Evolutionary conservation across 805 yeast genomes (phyloP), one percentile per base, ranked within the genome.

Genomic region (Maudiozyma barnettii): DNA sequence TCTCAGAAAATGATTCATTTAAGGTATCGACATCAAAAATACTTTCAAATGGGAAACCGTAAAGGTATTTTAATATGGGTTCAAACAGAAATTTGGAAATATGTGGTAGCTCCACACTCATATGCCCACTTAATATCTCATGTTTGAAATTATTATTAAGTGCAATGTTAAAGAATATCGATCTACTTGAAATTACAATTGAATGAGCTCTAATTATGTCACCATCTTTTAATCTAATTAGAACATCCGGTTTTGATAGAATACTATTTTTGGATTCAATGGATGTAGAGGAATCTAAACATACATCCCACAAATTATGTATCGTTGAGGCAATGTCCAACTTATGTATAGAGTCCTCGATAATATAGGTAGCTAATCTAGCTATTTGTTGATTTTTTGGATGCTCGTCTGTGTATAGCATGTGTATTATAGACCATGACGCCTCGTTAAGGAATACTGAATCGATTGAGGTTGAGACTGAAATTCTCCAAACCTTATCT

Each of bases 111-210:
- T 72, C 67, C 14, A 80, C 45, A 0, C 49, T 46, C 19, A 55
- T 60, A 4, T 29, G n/a, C 1, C 50, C 53, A 5, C 46, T 5
- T 2, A 50, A 46, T n/a, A 45, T 44, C 1, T 18, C 41, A 1
- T 37, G 45, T 9, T 53, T 58, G 95, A 93, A 86, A 43, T 78
- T 59, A 0, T 63, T 57, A 0, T 82, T 74, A 33, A 84, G 69
- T 2, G 78, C 52, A 0, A 81, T 71, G 47, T 77, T 81, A 59
- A 89, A 86, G 56, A 73, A 84, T 0, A 77, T 79, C 42, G 81
- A 76, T 49, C 95, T 65, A 0, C 75, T 61, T 4, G 66, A 58
- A n/a, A 89, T 56, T 4, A 87, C 64, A 10, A 70, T 67, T 2
- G 81, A 73, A 56, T 79, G 78, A 6, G 77, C 73, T 4, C 50